Evolutionary conservation across 2,329 filamentous ascomycete genomes (phyloP).

Genomic region (Aureobasidium sp.): DNA sequence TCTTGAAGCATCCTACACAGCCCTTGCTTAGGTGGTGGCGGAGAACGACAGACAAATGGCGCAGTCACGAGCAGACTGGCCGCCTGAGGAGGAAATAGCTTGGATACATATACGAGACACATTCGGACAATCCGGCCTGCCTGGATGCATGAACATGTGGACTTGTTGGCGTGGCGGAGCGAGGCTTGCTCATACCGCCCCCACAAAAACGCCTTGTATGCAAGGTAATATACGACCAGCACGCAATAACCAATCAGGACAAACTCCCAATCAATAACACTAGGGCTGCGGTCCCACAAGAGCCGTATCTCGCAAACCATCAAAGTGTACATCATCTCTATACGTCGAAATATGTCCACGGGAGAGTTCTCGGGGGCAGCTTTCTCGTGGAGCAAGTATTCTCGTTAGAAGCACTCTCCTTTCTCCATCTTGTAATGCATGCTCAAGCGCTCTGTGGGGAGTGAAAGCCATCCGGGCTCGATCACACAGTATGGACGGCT

Average conservation of each 20-base stretch:
- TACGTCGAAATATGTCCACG: background rate
- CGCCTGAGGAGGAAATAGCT: background rate
- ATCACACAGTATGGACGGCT: background rate
- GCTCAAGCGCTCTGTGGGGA: background rate
- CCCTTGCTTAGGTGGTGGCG: background rate
- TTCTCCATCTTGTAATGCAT: background rate
- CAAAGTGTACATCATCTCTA: background rate
- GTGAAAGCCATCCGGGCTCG: too few relatives aligned
- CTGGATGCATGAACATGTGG: background rate
- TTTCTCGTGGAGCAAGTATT: too few relatives aligned
- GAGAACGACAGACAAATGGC: background rate
- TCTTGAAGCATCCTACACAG: conserved; percentile 3
- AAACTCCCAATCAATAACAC: background rate
- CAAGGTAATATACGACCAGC: background rate
- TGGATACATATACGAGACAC: background rate
- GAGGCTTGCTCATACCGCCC: background rate
- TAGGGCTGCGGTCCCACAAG: background rate
- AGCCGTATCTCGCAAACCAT: background rate
- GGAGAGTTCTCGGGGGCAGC: background rate
- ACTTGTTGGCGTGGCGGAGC: background rate
- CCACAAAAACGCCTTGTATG: background rate
- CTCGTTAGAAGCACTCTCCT: background rate
- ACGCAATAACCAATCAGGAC: background rate
- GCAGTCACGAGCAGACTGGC: background rate
- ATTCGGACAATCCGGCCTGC: background rate